Base-by-base conservation (phyloP, 1,139 yeast genomes). In the Hanseniaspora uvarum region DNA sequence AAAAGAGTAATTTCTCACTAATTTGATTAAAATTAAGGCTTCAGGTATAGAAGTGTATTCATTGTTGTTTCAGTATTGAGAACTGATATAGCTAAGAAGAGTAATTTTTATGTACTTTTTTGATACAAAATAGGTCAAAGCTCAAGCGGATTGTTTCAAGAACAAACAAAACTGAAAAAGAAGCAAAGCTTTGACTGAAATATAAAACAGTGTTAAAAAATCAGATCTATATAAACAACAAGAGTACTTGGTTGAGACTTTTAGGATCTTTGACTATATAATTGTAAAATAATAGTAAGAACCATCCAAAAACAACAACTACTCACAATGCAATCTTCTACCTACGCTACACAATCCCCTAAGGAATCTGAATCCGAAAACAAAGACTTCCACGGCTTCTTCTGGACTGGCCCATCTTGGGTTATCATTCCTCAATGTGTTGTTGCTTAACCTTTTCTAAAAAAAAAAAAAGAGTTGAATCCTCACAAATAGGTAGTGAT, bases 371-470 rank as follows among this genome's bases (percentile, higher is more conserved):
- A 46, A 33, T 40, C 47, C 36, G 54, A 54, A 50, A 46, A 54
- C 52, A 54, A 50, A 31, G 54, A 53, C 46, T 50, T 43, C 38
- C 53, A 50, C 26, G 50, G 52, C 23, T 48, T 48, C 28, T 48
- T 48, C 38, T 53, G 52, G 46, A 38, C 48, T 11, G 55, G 55
- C 24, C 50, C 52, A 26, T 44, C 49, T 21, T 53, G 55, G 55
- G 47, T 44, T 33, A 44, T 48, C 40, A 53, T 48, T 33, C 55
- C 55, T 24, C 55, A 53, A 48, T 53, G 55, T 48, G 55, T 53
- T 44, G 55, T 53, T 44, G 53, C 49, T 37, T 53, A 43, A 53
- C 8, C 28, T 26, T 26, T 26, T 6, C 8, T 30, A 7, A 30
- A 30, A 30, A 30, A 30, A 30, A 7, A 30, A 30, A 30, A 8